Evolutionary conservation across 2,329 filamentous ascomycete species (phyloP).

Genomic region (Neocucurbitaria cava): DNA sequence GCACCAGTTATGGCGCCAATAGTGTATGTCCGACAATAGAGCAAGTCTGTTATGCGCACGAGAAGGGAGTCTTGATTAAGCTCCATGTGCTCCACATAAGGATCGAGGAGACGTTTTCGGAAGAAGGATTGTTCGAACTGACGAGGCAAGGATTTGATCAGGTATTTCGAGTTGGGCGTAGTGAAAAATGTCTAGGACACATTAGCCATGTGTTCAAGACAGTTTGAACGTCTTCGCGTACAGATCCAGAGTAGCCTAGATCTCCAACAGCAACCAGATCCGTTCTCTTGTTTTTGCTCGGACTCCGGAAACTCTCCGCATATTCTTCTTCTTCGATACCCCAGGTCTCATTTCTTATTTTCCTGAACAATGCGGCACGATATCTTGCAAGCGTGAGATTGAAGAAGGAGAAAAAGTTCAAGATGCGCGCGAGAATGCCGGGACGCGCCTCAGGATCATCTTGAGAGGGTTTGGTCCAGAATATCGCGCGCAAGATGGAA

Average conservation of each 20-base stretch:
- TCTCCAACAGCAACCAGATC: conserved; percentile 67
- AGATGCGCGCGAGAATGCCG: conserved; percentile 52
- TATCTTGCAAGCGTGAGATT: conserved; percentile 58
- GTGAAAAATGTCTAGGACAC: conserved; percentile 69
- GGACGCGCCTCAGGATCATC: conserved; percentile 29
- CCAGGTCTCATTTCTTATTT: conserved; percentile 61
- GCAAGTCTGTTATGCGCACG: conserved; percentile 74
- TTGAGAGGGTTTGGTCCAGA: conserved; percentile 26
- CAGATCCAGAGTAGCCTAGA: conserved; percentile 75
- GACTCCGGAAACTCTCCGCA: conserved; percentile 58
- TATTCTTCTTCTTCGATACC: conserved; percentile 63
- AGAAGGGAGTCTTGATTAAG: conserved; percentile 66
- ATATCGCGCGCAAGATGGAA: conserved; percentile 48
- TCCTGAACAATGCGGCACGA: conserved; percentile 58
- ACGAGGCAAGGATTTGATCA: conserved; percentile 75
- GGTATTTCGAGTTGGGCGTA: conserved; percentile 69
- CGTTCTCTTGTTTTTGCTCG: conserved; percentile 47
- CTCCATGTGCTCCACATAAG: conserved; percentile 71
- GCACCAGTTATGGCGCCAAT: conserved; percentile 67
- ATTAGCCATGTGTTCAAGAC: conserved; percentile 9
- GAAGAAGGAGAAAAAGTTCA: conserved; percentile 63
- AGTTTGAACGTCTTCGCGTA: conserved; percentile 36
- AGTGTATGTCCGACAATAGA: conserved; percentile 62
- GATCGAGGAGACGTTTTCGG: conserved; percentile 67
- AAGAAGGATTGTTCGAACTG: conserved; percentile 76